Evolutionary conservation across 2,329 filamentous ascomycete genomes (phyloP), one percentile per base, ranked within the genome.

Genomic region (Pezicula carpinea): DNA sequence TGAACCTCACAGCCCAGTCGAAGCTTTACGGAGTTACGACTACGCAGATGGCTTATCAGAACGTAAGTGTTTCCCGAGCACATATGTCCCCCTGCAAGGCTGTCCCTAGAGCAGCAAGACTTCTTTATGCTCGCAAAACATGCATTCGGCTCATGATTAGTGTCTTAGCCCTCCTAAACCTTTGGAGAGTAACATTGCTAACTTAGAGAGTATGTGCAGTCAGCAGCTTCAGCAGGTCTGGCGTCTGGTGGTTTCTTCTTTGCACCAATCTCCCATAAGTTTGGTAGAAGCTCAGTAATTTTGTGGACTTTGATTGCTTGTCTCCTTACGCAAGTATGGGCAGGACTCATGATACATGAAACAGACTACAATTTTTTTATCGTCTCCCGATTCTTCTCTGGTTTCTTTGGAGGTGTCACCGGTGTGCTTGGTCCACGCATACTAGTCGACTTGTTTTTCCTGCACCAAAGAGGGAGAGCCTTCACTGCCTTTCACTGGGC

Each of bases 361-460:
- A 48, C 60, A 38, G 56, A 69, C 29, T 69, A 69, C 38, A 63
- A 64, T 21, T 46, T 62, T 1, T 70, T 64, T 40, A 57, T 67
- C 19, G 61, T 68, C 1, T 68, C 68, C 4, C 63, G 66, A 17
- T 61, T 66, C n/a, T 62, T 70, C 47, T 55, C 63, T 0, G 66
- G 68, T n/a, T 62, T 70, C 50, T 69, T 68, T 43, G 69, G 70
- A 18, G 62, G 63, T 11, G 56, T 68, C 11, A 60, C 66, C 32
- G 60, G 64, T 44, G 57, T 69, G 23, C 59, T 73, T 36, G 69
- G 68, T 15, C 62, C 66, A 17, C 56, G 66, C 32, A 64, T 67
- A 29, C 63, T 73, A 18, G 64, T 67, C n/a, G 69, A 71, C 43
- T 34, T 69, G 43, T 71, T 70, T 53, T 72, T 70, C 53, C 53